Percentiles rank a stretch among this genome's conserved stretches.
phyloP scores from a whole-genome alignment of 2,329 filamentous ascomycete genomes.

The Trichophyton mentagrophytes region DNA sequence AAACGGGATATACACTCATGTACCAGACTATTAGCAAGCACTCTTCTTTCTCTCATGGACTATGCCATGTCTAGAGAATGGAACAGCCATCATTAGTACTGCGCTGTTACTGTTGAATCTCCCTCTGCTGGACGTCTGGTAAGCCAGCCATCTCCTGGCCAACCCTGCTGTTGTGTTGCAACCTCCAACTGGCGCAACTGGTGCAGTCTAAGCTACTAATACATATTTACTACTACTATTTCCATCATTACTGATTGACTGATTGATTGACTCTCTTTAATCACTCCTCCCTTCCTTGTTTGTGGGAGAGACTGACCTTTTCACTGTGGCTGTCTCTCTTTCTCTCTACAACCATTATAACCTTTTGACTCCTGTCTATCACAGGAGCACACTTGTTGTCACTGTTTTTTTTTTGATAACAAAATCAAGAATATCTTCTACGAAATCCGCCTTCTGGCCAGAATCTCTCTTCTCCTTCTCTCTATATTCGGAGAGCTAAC shows the following conservation, averaged over 20 bases:
- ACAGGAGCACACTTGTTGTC: neutral
- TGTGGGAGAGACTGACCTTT: neutral
- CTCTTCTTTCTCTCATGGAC: neutral
- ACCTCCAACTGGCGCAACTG: neutral
- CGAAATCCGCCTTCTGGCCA: neutral
- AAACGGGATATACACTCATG: neutral
- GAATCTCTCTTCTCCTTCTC: neutral
- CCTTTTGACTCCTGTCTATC: neutral
- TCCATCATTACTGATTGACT: neutral
- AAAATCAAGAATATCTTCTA: neutral
- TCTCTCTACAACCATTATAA: neutral
- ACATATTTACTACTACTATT: neutral
- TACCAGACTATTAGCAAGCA: neutral
- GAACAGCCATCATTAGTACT: neutral
- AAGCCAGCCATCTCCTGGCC: neutral
- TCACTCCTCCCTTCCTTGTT: neutral
- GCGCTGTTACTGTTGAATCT: neutral
- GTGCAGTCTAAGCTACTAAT: neutral
- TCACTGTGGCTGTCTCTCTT: neutral
- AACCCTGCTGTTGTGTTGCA: neutral
- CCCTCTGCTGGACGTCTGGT: neutral
- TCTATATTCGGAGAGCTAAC: neutral
- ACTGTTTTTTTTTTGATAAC: slow-evolving; percentile 1
- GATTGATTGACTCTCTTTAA: neutral
- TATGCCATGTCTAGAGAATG: neutral